These are phyloP conservation scores for Zasmidium angulare DNA, from an alignment of 2,329 filamentous ascomycete genomes.

Conservation along the genomic window DNA sequence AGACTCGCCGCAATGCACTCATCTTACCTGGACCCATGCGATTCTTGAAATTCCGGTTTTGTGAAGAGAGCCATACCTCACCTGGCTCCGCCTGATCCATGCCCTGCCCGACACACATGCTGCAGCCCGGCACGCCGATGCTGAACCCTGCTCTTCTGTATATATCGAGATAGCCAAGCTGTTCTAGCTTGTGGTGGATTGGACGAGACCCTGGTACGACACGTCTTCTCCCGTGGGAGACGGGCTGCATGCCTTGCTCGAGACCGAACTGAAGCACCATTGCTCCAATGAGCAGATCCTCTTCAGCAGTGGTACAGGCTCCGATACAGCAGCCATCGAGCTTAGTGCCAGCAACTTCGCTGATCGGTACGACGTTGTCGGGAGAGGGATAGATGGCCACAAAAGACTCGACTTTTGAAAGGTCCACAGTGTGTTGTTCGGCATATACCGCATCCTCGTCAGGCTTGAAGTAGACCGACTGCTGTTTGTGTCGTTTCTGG, in stretches of 20 bases:
- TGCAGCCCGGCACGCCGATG: neutral
- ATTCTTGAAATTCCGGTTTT: slow-evolving; percentile 13
- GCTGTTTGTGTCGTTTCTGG: neutral
- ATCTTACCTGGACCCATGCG: slow-evolving; percentile 6
- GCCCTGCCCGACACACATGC: slow-evolving; percentile 3
- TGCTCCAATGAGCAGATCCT: slow-evolving; percentile 11
- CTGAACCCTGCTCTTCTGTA: slow-evolving; percentile 1
- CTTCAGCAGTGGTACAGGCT: slow-evolving; percentile 12
- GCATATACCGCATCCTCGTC: slow-evolving; percentile 5
- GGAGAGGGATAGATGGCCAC: slow-evolving; percentile 8
- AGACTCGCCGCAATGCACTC: too few relatives aligned
- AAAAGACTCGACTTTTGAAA: slow-evolving; percentile 3
- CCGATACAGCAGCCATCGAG: slow-evolving; percentile 14
- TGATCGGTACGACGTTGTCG: slow-evolving; percentile 6
- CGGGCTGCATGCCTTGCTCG: neutral
- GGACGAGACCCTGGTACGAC: slow-evolving; percentile 8
- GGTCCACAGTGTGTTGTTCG: neutral
- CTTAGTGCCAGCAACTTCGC: neutral
- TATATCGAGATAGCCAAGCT: slow-evolving; percentile 3
- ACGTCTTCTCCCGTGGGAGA: neutral
- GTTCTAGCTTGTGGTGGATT: slow-evolving; percentile 1
- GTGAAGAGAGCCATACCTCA: slow-evolving; percentile 4
- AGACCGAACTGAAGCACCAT: slow-evolving; percentile 4
- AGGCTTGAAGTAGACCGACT: slow-evolving; percentile 7
- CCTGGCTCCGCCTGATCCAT: slow-evolving; percentile 4